Conservation (phyloP, 164 flowering plant species). For the Nymphaea colorata region DNA sequence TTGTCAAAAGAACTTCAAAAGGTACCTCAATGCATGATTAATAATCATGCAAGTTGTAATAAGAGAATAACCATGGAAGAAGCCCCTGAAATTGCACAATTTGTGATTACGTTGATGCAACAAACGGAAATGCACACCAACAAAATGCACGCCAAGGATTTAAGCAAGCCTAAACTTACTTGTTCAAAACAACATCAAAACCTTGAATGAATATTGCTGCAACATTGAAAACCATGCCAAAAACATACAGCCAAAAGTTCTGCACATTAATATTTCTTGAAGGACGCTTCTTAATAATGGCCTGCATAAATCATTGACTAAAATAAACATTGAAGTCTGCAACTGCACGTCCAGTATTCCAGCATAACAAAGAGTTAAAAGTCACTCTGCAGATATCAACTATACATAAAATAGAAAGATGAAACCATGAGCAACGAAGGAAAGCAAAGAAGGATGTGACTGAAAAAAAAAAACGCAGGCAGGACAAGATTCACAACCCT, state of each 20-base stretch:
- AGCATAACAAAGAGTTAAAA: not conserved
- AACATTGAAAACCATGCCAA: conserved; percentile 87
- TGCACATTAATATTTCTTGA: conserved; percentile 92
- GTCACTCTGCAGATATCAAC: not conserved
- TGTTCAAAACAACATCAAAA: conserved; percentile 81
- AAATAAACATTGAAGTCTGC: not conserved
- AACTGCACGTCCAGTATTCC: not conserved
- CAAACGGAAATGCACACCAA: not conserved
- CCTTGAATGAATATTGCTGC: conserved; percentile 74
- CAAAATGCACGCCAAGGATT: not conserved
- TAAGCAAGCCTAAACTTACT: conserved; percentile 30
- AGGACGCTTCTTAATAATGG: conserved; percentile 86
- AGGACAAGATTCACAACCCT: too few relatives aligned
- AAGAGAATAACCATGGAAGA: conserved; percentile 88
- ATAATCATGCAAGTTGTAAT: conserved; percentile 77
- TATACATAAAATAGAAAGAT: too few relatives aligned
- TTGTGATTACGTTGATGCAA: not conserved
- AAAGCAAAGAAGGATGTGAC: not conserved
- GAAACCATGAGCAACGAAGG: not conserved
- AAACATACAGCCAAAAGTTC: conserved; percentile 90
- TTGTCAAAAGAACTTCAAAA: not conserved
- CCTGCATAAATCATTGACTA: conserved; percentile 31
- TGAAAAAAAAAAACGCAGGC: too few relatives aligned
- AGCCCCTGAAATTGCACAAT: conserved; percentile 52
- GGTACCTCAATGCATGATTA: conserved; percentile 94